These are phyloP conservation scores for Flueggea neowawraea DNA, from an alignment of 441 rosid genomes.

Conservation along the genomic window DNA sequence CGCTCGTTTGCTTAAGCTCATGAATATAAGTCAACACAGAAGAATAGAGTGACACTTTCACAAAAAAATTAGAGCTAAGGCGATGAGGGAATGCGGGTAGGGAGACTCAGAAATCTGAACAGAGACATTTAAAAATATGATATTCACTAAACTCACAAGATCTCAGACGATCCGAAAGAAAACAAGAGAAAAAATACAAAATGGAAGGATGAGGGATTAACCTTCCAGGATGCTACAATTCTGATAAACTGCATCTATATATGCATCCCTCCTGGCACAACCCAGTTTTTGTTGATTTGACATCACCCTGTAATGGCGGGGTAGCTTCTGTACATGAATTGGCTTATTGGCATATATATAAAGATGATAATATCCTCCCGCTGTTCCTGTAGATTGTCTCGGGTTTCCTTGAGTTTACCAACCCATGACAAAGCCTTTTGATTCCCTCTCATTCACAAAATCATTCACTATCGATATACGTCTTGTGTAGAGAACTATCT, in stretches of 20 bases:
- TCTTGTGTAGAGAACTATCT: constrained; percentile 10
- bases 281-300: constrained; percentile 16
- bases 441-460: not conserved
- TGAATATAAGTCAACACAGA: too few relatives aligned
- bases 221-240: constrained; percentile 26
- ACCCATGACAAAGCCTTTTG: constrained; percentile 1
- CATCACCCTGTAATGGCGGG: constrained; percentile 41
- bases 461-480: constrained; percentile 2
- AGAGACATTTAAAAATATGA: too few relatives aligned
- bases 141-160: not conserved
- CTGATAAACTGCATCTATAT: constrained; percentile 18
- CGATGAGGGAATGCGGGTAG: too few relatives aligned
- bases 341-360: constrained; percentile 30
- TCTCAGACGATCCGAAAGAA: constrained; percentile 5
- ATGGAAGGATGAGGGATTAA: constrained; percentile 14
- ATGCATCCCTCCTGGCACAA: constrained; percentile 29
- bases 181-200: constrained; percentile 6
- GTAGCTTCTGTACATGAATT: constrained; percentile 39
- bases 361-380: constrained; percentile 10
- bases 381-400: constrained; percentile 21
- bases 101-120: too few relatives aligned
- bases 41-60: too few relatives aligned
- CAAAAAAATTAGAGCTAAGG: too few relatives aligned
- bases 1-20: too few relatives aligned
- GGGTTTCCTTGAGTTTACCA: constrained; percentile 8